These are phyloP conservation scores for Lachancea fermentati DNA, from an alignment of 805 yeast genomes.

Conservation along the genomic window DNA sequence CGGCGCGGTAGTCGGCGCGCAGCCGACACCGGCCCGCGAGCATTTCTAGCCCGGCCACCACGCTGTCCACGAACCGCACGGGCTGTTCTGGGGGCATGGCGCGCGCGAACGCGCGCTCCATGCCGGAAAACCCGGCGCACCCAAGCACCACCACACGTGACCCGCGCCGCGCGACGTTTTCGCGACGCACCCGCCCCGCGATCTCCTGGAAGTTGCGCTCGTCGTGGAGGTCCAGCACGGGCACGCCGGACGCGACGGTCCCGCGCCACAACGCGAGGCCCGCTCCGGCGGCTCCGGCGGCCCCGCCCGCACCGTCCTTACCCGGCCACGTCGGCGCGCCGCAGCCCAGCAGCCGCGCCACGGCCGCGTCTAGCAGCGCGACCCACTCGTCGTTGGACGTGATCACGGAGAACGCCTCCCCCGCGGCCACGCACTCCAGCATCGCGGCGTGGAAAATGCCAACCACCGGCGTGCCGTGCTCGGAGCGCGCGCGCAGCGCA, in stretches of 20 bases:
- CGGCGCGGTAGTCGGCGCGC: neutral
- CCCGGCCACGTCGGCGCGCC: slow-evolving; percentile 2
- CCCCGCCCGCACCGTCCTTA: neutral
- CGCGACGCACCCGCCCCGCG: slow-evolving; percentile 12
- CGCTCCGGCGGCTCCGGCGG: too few species aligned
- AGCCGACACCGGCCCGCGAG: slow-evolving; percentile 4
- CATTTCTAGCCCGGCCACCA: slow-evolving; percentile 7
- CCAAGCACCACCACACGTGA: slow-evolving; percentile 21
- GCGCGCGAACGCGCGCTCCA: slow-evolving; percentile 9
- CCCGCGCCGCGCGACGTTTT: slow-evolving; percentile 14
- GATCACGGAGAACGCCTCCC: slow-evolving; percentile 19
- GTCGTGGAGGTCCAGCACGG: slow-evolving; percentile 19
- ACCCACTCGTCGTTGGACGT: slow-evolving; percentile 27
- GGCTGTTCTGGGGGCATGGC: slow-evolving; percentile 1
- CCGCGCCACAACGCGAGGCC: slow-evolving; percentile 16
- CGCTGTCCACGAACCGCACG: slow-evolving; percentile 8
- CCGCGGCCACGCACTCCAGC: slow-evolving; percentile 12
- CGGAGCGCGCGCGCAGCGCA: slow-evolving; percentile 6
- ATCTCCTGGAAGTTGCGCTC: slow-evolving; percentile 13
- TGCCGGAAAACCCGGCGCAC: slow-evolving; percentile 27
- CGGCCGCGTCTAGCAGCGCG: slow-evolving; percentile 15
- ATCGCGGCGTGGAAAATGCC: slow-evolving; percentile 20
- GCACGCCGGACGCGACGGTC: slow-evolving; percentile 21
- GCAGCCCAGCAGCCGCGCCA: slow-evolving; percentile 9
- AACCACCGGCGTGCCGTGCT: slow-evolving; percentile 11